A percentile compares a stretch with the other conserved stretches of the same genome.
Conservation (phyloP, 192 early-diverging fungal genomes). For the Coemansia sp. region DNA sequence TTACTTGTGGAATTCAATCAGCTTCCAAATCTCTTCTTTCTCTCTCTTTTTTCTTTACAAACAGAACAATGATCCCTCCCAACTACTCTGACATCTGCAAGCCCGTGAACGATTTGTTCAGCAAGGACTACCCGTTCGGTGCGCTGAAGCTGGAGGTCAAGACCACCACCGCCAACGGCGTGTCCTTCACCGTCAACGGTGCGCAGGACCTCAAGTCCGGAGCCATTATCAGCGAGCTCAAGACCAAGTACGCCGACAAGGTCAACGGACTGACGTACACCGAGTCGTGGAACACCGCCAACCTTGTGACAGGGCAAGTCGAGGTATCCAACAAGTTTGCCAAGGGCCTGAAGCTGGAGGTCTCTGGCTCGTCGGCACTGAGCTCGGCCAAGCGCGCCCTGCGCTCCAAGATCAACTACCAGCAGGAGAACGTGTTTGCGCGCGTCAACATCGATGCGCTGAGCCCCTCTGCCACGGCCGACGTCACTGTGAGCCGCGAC, state of each 20-base stretch:
- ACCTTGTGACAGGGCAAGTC: conserved; percentile 87
- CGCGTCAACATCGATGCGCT: conserved; percentile 89
- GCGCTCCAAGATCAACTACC: conserved; percentile 80
- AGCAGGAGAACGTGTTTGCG: conserved; percentile 93
- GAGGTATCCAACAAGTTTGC: conserved; percentile 94
- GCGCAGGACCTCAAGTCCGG: conserved; percentile 94
- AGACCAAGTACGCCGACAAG: conserved; percentile 97
- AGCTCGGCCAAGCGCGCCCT: conserved; percentile 55
- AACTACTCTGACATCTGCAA: conserved; percentile 95
- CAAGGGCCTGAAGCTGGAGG: conserved; percentile 94
- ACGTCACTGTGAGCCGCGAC: conserved; percentile 82
- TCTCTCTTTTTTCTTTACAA: conserved; percentile 2
- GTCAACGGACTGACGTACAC: conserved; percentile 92
- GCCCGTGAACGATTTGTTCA: conserved; percentile 89
- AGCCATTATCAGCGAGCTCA: conserved; percentile 91
- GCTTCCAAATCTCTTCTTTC: background rate
- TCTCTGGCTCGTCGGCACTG: conserved; percentile 81
- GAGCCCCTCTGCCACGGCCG: conserved; percentile 87
- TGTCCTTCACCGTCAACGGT: conserved; percentile 95
- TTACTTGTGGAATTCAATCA: background rate
- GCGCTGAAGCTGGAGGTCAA: conserved; percentile 96
- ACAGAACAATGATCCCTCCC: conserved; percentile 63
- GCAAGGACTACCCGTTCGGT: conserved; percentile 96
- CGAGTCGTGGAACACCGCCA: conserved; percentile 95
- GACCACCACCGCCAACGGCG: conserved; percentile 93